Base-by-base conservation (phyloP, 768 basidiomycete species). In the Agrocybe pediades region DNA sequence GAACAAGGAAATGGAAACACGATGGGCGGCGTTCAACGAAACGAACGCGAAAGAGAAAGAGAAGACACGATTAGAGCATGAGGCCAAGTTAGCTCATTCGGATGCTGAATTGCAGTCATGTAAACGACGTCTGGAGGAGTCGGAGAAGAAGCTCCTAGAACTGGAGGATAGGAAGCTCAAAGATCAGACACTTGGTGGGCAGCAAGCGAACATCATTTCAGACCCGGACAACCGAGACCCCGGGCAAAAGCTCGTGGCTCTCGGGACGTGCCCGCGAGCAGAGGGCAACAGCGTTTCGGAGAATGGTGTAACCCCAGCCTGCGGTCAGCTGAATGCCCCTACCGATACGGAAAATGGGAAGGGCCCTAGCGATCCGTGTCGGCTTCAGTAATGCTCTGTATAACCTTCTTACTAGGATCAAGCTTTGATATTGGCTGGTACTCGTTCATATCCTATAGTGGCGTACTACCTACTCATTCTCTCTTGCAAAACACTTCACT, bases 1-100 rank as follows among this genome's bases (percentile, higher is more conserved):
- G 49, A 25, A 39, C 6, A 41, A 50, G 40, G 49, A 50, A 16
- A 50, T 50, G 17, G 40, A 41, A 25, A 17, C 16, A 8, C 49
- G 41, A 17, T 50, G 49, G 49, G 49, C 15, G 24, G 30, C 16
- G 3, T 29, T 50, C 19, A 2, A 26, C 19, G 49, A 24, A 25
- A 41, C 13, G n/a, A n/a, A 27, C 24, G 13, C 26, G 30, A 42
- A 40, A 19, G 3, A 25, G 24, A 50, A 42, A 40, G 25, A 13
- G 49, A 50, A 21, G n/a, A 19, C 26, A 25, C 26, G 17, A 9
- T 39, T 7, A 26, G 41, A 42, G n/a, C 17, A 21, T 13, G 19
- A 39, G 30, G 33, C 33, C 4, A n/a, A 36, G 47, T 20, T 23
- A 2, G 47, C 25, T 2, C 13, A 3, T 17, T 16, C 4, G 11